A percentile compares a stretch with the other conserved stretches of the same genome.
phyloP scores from a whole-genome alignment of 2,329 filamentous ascomycete species.

The Arachnopeziza araneosa region DNA sequence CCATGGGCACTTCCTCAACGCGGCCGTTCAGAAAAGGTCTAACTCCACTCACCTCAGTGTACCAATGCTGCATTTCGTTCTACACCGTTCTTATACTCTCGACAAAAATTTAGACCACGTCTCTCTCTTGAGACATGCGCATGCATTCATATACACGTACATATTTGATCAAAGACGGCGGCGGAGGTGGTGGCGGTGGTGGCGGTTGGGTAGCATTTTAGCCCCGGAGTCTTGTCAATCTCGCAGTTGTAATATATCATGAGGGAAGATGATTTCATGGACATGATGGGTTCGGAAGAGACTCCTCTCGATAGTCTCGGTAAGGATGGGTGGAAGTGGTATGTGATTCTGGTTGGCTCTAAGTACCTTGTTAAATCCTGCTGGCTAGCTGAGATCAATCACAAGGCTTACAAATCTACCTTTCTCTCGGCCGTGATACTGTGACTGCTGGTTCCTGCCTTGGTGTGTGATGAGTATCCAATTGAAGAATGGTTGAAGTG shows the following conservation, averaged over 20 bases:
- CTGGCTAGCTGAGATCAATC: too few species aligned
- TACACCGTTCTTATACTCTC: neutral
- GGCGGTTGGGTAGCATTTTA: neutral
- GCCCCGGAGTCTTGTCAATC: neutral
- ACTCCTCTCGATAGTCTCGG: neutral
- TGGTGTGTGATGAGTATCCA: too few species aligned
- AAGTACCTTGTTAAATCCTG: too few species aligned
- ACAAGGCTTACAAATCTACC: too few species aligned
- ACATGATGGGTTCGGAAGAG: neutral
- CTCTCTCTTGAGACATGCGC: neutral
- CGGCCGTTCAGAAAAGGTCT: neutral
- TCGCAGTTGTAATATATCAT: neutral
- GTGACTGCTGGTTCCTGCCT: too few species aligned
- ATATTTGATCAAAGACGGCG: neutral
- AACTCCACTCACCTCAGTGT: neutral
- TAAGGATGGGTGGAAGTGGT: neutral
- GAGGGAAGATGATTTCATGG: neutral
- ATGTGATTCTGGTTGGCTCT: neutral
- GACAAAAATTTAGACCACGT: neutral
- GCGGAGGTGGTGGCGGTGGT: neutral
- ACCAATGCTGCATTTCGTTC: neutral
- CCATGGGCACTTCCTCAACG: neutral
- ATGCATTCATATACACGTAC: neutral
- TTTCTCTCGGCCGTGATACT: too few species aligned
- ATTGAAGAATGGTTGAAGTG: too few species aligned